phyloP scores from a whole-genome alignment of 257 asterid species.

The Nicotiana obtusifolia region DNA sequence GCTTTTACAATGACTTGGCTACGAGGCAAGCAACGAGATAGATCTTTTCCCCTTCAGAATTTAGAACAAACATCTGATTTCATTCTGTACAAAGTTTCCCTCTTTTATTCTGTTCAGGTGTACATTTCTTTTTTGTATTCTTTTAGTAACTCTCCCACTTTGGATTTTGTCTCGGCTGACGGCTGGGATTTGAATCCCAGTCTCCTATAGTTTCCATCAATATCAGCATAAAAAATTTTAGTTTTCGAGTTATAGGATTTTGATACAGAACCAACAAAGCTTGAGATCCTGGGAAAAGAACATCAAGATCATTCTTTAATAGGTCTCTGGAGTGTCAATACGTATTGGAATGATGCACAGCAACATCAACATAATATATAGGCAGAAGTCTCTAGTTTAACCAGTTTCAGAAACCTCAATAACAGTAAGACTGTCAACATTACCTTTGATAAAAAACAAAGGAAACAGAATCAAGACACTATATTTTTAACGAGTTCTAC shows the following conservation, averaged over 20 bases:
- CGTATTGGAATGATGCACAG: background rate
- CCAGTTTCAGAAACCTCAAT: background rate
- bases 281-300: background rate
- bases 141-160: background rate
- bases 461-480: background rate
- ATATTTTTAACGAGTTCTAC: background rate
- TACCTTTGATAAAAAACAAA: background rate
- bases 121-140: background rate
- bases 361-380: background rate
- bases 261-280: background rate
- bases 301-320: background rate
- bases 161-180: no score
- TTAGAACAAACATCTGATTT: background rate
- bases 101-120: background rate
- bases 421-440: conserved; percentile 1
- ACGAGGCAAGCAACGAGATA: background rate
- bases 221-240: background rate
- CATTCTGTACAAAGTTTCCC: background rate
- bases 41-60: background rate
- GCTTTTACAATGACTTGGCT: background rate
- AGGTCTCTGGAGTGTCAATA: background rate
- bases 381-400: no score
- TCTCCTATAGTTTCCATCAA: no score
- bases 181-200: no score
- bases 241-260: background rate